Percentiles rank a stretch among this genome's conserved stretches.
These are phyloP conservation scores for Eucalyptus camaldulensis DNA, from an alignment of 345 rosid genomes.

Conservation along the genomic window DNA sequence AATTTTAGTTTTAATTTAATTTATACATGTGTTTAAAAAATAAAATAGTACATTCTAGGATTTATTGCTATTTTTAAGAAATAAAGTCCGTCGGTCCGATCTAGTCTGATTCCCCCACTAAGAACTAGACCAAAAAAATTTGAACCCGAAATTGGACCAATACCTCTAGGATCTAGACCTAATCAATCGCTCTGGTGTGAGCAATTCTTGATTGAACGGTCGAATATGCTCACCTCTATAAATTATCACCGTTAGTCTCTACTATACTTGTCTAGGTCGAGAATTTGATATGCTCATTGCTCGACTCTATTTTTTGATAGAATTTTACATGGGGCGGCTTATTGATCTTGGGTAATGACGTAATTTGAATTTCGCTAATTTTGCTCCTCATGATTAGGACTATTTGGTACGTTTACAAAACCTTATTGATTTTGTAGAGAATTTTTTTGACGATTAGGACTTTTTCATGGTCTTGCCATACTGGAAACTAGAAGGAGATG, in stretches of 20 bases:
- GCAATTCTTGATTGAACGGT: no score
- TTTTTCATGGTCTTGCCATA: background rate
- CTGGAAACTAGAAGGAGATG: background rate
- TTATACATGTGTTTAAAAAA: no score
- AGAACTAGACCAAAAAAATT: no score
- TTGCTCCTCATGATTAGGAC: background rate
- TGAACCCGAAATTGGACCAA: fast-evolving
- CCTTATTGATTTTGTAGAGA: background rate
- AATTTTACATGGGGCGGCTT: background rate
- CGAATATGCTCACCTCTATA: no score
- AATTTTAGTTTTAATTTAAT: no score
- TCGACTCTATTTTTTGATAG: background rate
- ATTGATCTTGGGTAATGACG: background rate
- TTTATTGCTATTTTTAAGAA: no score
- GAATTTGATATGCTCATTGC: background rate
- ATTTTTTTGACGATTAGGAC: background rate
- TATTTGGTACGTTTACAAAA: background rate
- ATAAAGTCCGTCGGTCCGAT: fast-evolving
- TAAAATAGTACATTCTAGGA: no score
- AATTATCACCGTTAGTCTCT: background rate
- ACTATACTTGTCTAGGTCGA: fast-evolving
- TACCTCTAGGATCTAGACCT: fast-evolving
- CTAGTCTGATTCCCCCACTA: fast-evolving
- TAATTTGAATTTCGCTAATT: background rate
- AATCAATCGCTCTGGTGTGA: fast-evolving